Percentiles rank a stretch among this genome's conserved stretches.
Conservation (phyloP, 495 filamentous ascomycete species). For the Geoglossum glabrum region DNA sequence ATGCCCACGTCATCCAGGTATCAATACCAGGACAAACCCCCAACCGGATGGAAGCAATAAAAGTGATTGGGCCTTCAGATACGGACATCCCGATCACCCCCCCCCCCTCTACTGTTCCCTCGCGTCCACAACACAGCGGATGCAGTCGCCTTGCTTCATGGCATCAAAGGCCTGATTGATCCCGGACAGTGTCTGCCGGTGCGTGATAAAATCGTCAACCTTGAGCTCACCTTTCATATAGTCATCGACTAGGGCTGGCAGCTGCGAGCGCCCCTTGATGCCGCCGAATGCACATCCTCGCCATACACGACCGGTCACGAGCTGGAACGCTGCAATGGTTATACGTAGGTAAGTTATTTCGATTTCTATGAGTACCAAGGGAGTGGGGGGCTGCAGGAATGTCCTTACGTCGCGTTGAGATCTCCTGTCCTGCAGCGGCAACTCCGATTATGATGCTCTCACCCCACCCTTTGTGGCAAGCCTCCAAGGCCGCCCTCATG, state of each 20-base stretch:
- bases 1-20: not conserved
- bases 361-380: not conserved
- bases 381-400: not conserved
- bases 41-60: not conserved
- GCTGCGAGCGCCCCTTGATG: conserved; percentile 89
- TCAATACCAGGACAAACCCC: not conserved
- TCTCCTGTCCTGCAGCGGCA: conserved; percentile 93
- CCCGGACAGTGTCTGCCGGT: conserved; percentile 55
- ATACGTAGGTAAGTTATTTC: conserved; percentile 6
- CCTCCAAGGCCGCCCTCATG: conserved; percentile 90
- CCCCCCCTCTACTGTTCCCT: not conserved
- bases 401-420: conserved; percentile 75
- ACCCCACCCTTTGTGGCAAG: conserved; percentile 98
- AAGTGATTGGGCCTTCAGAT: not conserved
- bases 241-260: conserved; percentile 73
- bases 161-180: conserved; percentile 82
- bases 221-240: conserved; percentile 80
- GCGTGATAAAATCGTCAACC: conserved; percentile 99
- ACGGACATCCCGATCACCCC: not conserved
- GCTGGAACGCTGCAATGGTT: conserved; percentile 61
- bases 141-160: conserved; percentile 94
- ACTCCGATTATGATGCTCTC: conserved; percentile 97
- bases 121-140: conserved; percentile 45
- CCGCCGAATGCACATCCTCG: conserved; percentile 90
- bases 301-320: conserved; percentile 95